Evolutionary conservation across 2,329 filamentous ascomycete genomes (phyloP), one percentile per base, ranked within the genome.

Genomic region (Alternaria postmessia): DNA sequence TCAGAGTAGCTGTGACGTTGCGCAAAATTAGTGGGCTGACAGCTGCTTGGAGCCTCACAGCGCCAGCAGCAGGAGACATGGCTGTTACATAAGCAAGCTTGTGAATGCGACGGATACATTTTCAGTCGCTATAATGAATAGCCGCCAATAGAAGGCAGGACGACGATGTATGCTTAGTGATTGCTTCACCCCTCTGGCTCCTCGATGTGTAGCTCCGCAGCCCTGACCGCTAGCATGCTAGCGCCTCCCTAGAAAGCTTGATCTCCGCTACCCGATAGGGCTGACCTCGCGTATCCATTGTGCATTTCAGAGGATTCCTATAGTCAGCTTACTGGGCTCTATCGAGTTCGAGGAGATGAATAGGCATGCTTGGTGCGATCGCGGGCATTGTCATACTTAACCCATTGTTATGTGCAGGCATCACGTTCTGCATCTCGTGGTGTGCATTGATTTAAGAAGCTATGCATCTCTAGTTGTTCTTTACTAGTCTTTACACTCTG

Each of bases 201-300:
- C 36, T 36, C 48, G 57, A 60, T 38, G 42, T 57, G 58, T 54
- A 56, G 58, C 55, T 53, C 47, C n/a, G 32, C 48, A 24, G 51
- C 51, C 30, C 38, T 57, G 28, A 38, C 62, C 61, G 63, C 60
- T 60, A 38, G 41, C 59, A 49, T 59, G 60, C 66, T 75, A 72
- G 68, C 64, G 60, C 57, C 46, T 51, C 61, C 64, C 63, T 59
- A 64, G 67, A 70, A 75, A 72, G 73, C 71, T 75, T 74, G 60
- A 67, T 65, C 65, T 59, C 68, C 66, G 63, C 69, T 70, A 71
- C 62, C 66, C 65, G 47, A 43, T 49, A 63, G 55, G 61, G 60
- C 54, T 62, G 53, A 57, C 53, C 28, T 44, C 53, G 52, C 30
- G 43, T 38, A 32, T 41, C 9, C 44, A 20, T 43, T 48, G 24